Base-by-base conservation (phyloP, 106 monocot species). In the Dioscorea alata region DNA sequence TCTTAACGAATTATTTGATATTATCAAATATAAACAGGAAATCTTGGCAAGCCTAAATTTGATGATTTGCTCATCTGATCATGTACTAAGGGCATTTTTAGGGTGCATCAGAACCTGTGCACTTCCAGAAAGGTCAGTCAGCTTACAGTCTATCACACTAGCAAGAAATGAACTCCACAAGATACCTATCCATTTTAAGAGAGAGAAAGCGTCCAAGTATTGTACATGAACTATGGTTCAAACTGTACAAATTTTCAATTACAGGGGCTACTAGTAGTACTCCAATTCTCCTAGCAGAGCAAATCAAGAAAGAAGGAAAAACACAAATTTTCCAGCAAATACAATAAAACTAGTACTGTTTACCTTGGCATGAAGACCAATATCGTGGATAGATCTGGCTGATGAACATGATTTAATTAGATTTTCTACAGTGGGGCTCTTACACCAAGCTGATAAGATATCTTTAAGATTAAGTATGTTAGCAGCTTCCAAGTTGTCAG, bases 281-380 rank as follows among this genome's bases (percentile, higher is more conserved):
- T 23, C 12, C 23, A 22, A 59, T 59, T 19, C 22, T 7, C n/a
- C 12, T 12, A 22, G 23, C n/a, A 20, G 8, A 66, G 18, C 42
- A 60, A 67, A 42, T 48, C 8, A 68, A 25, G 60, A 42, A 42
- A 42, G 42, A 42, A 3, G 42, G 42, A 6, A 8, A 42, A 42
- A 42, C 10, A 42, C 42, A 42, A 42, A 42, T 10, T 42, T 42
- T 42, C 42, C 42, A 42, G 42, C 42, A 42, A 42, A 42, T 42
- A 10, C 42, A 6, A 42, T 10, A 42, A 42, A 42, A 42, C 5
- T 42, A 42, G 42, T 42, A 42, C 6, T 42, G 10, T 42, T 42
- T 53, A 91, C 85, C 88, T 88, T 83, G 16, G 92, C 83, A 64
- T 13, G 78, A 64, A 61, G 74, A 72, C 88, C 57, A 65, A 74